Evolutionary conservation across 169 alveolate genomes (phyloP), one percentile per base, ranked within the genome.

Genomic region (Fabrea salina): DNA sequence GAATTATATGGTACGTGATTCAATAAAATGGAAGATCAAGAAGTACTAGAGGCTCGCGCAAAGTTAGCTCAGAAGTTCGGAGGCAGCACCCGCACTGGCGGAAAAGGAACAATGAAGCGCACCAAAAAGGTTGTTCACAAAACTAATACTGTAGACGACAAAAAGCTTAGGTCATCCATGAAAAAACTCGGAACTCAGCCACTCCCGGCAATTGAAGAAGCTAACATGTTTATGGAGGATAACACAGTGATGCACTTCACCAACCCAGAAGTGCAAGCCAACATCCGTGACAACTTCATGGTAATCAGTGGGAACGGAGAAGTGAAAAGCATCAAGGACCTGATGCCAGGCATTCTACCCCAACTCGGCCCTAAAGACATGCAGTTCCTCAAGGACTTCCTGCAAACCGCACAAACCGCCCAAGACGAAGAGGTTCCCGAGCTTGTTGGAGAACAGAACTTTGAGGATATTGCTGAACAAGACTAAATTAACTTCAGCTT

Each of bases 41-140:
- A 88, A 70, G 89, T 87, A 41, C 75, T 86, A 41, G 87, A 80
- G 54, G 99, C 99, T 16, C 95, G 99, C 53, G 97, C 91, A 41
- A 96, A 93, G 76, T 97, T 97, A 61, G 89, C 97, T 57, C 98
- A 94, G 53, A 93, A 96, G 51, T 86, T 95, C 89, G 99, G 97
- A 32, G 94, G 92, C 50, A 87, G 93, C 80, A 90, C 95, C 33
- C 98, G 96, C 80, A 94, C 95, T 27, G 99, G 99, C 8, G 99
- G 99, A 43, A 97, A 97, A 79, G 99, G 99, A 8, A 93, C 98
- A 44, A 97, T 96, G 40, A 91, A 99, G 76, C 92, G 99, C 83
- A 96, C 95, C 93, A 89, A 93, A 80, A 96, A 95, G 91, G 93
- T 89, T 67, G 96, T 91, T 35, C 95, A 90, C 84, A 94, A 95